Conservation (phyloP, 1,284 basidiomycete genomes). For the Agroathelia rolfsii region DNA sequence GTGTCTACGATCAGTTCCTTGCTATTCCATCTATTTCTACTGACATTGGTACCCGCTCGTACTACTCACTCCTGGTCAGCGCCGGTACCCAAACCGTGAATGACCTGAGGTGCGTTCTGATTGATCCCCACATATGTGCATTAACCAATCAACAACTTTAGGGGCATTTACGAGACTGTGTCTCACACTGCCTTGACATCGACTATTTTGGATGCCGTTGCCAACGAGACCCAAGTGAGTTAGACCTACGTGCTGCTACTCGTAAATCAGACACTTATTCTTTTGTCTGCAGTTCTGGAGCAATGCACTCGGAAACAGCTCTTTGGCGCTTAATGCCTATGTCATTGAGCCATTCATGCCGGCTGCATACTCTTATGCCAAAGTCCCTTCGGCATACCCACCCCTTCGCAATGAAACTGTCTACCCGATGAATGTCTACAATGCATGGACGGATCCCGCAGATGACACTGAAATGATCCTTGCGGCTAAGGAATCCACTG, state of each 20-base stretch:
- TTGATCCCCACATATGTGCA: not conserved
- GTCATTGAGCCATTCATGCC: too few species aligned
- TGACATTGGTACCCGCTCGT: slow-evolving; percentile 30
- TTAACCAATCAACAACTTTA: slow-evolving; percentile 13
- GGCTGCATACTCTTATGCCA: too few species aligned
- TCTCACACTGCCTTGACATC: slow-evolving; percentile 31
- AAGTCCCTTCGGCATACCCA: too few species aligned
- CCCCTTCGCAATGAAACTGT: too few species aligned
- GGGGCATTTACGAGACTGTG: slow-evolving; percentile 39
- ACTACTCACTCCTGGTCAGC: slow-evolving; percentile 31
- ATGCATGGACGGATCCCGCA: too few species aligned
- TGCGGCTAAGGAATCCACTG: too few species aligned
- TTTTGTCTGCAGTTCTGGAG: slow-evolving; percentile 26
- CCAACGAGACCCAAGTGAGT: slow-evolving; percentile 40
- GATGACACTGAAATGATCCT: too few species aligned
- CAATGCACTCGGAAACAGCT: slow-evolving; percentile 16
- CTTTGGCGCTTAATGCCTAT: too few species aligned
- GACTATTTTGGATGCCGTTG: slow-evolving; percentile 32
- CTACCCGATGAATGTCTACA: too few species aligned
- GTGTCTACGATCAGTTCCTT: slow-evolving; percentile 39
- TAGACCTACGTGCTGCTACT: not conserved
- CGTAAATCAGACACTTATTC: too few species aligned
- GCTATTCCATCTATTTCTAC: slow-evolving; percentile 26
- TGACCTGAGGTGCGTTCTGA: slow-evolving; percentile 24
- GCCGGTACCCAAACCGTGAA: slow-evolving; percentile 15